Percentiles rank a stretch among this genome's conserved stretches.
phyloP scores from a whole-genome alignment of 305 asterid genomes.

The Euphrasia arctica region DNA sequence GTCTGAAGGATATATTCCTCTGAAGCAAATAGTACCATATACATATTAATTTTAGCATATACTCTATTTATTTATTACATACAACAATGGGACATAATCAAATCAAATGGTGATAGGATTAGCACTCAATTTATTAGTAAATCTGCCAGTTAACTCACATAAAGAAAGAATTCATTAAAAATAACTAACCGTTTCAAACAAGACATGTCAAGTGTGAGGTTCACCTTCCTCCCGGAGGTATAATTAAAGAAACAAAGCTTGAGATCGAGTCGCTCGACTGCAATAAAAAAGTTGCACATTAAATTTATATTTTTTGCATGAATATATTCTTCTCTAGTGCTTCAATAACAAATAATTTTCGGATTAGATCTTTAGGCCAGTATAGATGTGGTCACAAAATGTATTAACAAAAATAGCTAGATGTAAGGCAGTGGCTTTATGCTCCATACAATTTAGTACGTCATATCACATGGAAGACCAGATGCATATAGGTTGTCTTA shows the following conservation, averaged over 20 bases:
- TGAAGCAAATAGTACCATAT: constrained; percentile 37
- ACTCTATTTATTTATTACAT: too few species aligned
- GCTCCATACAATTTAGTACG: too few species aligned
- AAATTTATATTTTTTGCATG: background rate
- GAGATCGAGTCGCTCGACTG: constrained; percentile 76
- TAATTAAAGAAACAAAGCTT: constrained; percentile 58
- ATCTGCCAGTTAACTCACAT: too few species aligned
- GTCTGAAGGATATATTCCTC: constrained; percentile 88
- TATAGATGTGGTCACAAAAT: background rate
- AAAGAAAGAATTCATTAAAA: background rate
- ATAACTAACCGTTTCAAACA: constrained; percentile 71
- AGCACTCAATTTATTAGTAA: too few species aligned
- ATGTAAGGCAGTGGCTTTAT: too few species aligned
- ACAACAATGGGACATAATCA: too few species aligned
- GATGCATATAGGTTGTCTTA: too few species aligned
- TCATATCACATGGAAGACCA: too few species aligned
- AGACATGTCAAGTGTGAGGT: constrained; percentile 67
- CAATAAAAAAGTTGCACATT: constrained; percentile 30
- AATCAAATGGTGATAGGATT: too few species aligned
- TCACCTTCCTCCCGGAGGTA: constrained; percentile 55
- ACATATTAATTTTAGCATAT: constrained; percentile 9
- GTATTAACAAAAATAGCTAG: too few species aligned
- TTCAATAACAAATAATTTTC: background rate
- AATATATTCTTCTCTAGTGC: background rate
- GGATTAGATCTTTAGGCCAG: background rate